Conservation (phyloP, 2,329 filamentous ascomycete genomes). For the Bipolaris zeicola region DNA sequence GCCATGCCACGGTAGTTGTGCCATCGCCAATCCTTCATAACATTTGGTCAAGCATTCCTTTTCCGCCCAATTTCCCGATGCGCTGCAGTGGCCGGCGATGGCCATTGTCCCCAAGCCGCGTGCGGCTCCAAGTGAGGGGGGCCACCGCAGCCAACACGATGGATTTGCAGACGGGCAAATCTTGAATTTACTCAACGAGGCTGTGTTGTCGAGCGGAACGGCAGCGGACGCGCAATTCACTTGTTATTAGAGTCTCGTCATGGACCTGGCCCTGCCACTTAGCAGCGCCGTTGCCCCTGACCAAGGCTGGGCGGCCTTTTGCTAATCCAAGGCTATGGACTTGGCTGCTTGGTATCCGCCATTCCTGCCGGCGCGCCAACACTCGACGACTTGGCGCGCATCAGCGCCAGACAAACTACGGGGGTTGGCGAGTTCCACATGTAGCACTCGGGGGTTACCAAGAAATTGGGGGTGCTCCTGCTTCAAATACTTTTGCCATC, state of each 20-base stretch:
- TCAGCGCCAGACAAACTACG: slow-evolving; percentile 37
- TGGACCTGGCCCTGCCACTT: slow-evolving; percentile 18
- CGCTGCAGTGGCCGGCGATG: slow-evolving; percentile 3
- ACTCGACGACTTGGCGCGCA: slow-evolving; percentile 38
- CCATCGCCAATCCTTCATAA: neutral
- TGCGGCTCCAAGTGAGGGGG: slow-evolving; percentile 4
- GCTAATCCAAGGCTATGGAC: slow-evolving; percentile 28
- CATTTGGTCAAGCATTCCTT: slow-evolving; percentile 1
- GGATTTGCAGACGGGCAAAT: neutral
- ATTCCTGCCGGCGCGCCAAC: slow-evolving; percentile 34
- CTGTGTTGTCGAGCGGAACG: slow-evolving; percentile 8
- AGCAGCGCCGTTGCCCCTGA: slow-evolving; percentile 34
- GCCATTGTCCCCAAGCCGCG: neutral
- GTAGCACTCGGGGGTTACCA: slow-evolving; percentile 31
- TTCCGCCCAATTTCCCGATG: neutral
- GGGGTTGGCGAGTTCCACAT: slow-evolving; percentile 48
- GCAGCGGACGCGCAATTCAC: slow-evolving; percentile 15
- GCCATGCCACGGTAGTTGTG: neutral
- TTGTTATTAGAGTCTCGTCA: slow-evolving; percentile 10
- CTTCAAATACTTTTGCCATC: slow-evolving; percentile 40
- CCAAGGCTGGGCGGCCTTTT: slow-evolving; percentile 44
- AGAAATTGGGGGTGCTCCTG: slow-evolving; percentile 31
- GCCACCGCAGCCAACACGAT: neutral
- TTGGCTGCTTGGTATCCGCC: slow-evolving; percentile 43
- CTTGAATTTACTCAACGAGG: slow-evolving; percentile 10